Conservation (phyloP, 2,329 filamentous ascomycete genomes). For the Alternaria solani region DNA sequence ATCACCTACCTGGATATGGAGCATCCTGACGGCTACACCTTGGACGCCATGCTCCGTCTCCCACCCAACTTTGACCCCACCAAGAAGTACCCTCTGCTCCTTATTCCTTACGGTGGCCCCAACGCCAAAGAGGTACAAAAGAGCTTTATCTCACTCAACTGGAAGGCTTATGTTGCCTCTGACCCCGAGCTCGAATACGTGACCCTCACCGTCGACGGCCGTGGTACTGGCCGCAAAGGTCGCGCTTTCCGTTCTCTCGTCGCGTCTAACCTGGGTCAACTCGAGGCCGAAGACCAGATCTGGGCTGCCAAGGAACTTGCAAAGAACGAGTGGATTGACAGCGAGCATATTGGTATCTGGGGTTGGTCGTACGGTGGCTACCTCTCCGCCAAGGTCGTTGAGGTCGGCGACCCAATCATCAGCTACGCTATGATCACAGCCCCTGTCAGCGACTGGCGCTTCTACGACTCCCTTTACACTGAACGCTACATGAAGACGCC, state of each 20-base stretch:
- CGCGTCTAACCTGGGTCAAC: conserved; percentile 65
- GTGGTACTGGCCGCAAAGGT: conserved; percentile 71
- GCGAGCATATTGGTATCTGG: conserved; percentile 69
- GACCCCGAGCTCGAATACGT: conserved; percentile 74
- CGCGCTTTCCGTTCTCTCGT: conserved; percentile 69
- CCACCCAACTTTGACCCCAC: conserved; percentile 69
- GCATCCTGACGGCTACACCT: conserved; percentile 66
- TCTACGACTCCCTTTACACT: conserved; percentile 76
- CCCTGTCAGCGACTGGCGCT: conserved; percentile 72
- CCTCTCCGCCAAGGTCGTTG: conserved; percentile 71
- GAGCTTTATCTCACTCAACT: conserved; percentile 63
- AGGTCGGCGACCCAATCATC: conserved; percentile 68
- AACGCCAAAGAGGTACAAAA: conserved; percentile 69
- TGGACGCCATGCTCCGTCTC: conserved; percentile 72
- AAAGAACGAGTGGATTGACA: conserved; percentile 64
- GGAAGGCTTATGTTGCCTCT: conserved; percentile 70
- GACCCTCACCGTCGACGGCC: conserved; percentile 72
- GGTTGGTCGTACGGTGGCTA: conserved; percentile 76
- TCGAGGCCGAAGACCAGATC: conserved; percentile 72
- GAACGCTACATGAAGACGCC: conserved; percentile 76
- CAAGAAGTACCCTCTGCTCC: conserved; percentile 72
- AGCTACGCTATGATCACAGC: conserved; percentile 70
- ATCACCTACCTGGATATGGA: conserved; percentile 69
- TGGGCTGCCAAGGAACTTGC: conserved; percentile 69
- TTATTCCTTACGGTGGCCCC: conserved; percentile 74